These are phyloP conservation scores for Filobasidium floriforme DNA, from an alignment of 768 basidiomycete species.

Conservation along the genomic window DNA sequence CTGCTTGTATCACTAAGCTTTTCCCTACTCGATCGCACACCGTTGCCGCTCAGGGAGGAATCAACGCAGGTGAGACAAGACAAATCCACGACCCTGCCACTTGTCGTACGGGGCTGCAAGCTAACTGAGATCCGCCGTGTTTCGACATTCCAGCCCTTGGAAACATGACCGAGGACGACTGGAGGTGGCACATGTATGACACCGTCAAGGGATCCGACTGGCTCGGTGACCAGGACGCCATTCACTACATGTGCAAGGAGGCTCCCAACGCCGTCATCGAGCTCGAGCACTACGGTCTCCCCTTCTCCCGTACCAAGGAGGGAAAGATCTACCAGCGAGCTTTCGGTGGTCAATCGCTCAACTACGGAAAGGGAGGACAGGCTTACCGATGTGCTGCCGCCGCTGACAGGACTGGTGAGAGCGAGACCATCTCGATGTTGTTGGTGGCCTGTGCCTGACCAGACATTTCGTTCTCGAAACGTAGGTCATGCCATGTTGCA, in stretches of 20 bases:
- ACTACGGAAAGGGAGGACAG: constrained; percentile 96
- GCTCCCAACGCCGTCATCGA: constrained; percentile 90
- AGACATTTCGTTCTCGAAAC: not conserved
- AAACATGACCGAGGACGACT: constrained; percentile 99
- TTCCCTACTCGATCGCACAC: constrained; percentile 99
- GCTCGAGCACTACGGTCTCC: constrained; percentile 98
- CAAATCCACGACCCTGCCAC: not conserved
- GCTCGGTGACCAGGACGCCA: constrained; percentile 99
- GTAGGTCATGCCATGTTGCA: constrained; percentile 89
- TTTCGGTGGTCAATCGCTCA: constrained; percentile 94
- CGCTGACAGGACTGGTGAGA: constrained; percentile 71
- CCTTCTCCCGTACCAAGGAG: constrained; percentile 95
- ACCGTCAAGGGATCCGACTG: constrained; percentile 97
- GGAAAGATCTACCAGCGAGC: constrained; percentile 99
- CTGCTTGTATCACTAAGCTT: constrained; percentile 97
- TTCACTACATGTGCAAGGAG: constrained; percentile 99
- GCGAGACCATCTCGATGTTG: not conserved
- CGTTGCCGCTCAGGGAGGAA: constrained; percentile 98
- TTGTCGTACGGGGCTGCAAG: too few species aligned
- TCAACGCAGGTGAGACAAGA: constrained; percentile 56
- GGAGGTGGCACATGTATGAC: constrained; percentile 88
- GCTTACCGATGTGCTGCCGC: constrained; percentile 98
- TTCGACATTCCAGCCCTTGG: constrained; percentile 32
- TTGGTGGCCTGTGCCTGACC: not conserved
- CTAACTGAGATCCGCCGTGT: too few species aligned